Base-by-base conservation (phyloP, 768 basidiomycete species). In the Kwoniella heveanensis region DNA sequence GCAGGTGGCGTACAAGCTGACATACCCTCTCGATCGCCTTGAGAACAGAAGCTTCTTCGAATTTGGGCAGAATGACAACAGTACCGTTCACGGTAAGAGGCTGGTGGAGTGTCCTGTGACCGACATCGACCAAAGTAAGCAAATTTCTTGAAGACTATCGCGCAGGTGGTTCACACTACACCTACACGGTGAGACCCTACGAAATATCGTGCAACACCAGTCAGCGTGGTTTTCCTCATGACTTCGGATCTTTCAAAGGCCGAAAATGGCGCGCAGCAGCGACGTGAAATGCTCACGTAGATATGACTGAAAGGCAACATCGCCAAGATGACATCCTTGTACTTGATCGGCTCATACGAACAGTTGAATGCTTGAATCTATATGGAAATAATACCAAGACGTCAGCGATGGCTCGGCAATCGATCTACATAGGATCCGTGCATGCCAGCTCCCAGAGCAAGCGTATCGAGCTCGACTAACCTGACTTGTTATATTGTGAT, bases 1-100 rank as follows among this genome's bases (percentile, higher is more conserved):
- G 13, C 32, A 32, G 32, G 32, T 32, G 32, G 32, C 5, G 7
- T 32, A 10, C 15, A 50, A 46, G 29, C 37, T 27, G 8, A 59
- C 64, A 26, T 12, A 71, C 65, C 49, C 64, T 61, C 47, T 72
- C 50, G 51, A 95, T 85, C 53, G 85, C 82, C 12, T 83, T 81
- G 65, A 90, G 88, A 71, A 90, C 90, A 55, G 81, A 76, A 0
- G 81, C 81, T 0, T 90, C 88, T 66, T 92, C 88, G 74, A 93
- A 94, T 32, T 85, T 85, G 1, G 85, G 78, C 76, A 88, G 60
- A 36, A 81, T 64, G 29, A 81, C 70, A 25, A 79, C 71, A 1
- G 79, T 76, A 15, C 77, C 70, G 12, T 75, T 74, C n/a, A 54
- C 61, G 13, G 70, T 69, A 6, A 80, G 68, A 0, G 79, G 78